A percentile compares a stretch with the other conserved stretches of the same genome.
phyloP scores from a whole-genome alignment of 805 yeast genomes.

The Lachancea thermotolerans region DNA sequence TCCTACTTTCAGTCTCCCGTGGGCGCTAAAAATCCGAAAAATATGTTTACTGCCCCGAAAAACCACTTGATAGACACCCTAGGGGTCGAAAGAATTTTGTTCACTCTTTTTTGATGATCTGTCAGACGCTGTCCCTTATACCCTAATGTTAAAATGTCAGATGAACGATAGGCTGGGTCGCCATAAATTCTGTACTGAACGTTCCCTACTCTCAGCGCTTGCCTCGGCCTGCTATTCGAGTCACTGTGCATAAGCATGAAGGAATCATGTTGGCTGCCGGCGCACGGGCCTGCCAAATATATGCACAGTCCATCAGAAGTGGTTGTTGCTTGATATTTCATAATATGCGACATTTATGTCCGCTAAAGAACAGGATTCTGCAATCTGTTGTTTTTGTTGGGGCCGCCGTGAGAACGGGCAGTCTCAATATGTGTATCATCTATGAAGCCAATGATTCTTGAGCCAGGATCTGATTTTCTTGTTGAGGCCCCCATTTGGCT shows the following conservation, averaged over 20 bases:
- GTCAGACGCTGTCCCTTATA: constrained; percentile 1
- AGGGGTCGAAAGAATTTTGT: not conserved
- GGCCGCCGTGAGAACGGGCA: not conserved
- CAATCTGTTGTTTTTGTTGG: not conserved
- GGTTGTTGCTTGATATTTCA: constrained; percentile 3
- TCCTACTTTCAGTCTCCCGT: constrained; percentile 1
- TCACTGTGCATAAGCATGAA: constrained; percentile 1
- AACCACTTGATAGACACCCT: constrained; percentile 4
- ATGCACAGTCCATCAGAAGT: constrained; percentile 3
- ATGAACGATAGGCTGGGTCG: constrained; percentile 1
- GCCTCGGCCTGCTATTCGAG: not conserved
- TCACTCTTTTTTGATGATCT: not conserved
- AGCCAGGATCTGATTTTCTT: not conserved
- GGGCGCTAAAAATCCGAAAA: not conserved
- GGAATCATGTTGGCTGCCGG: constrained; percentile 2
- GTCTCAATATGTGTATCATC: not conserved
- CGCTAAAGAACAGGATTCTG: not conserved
- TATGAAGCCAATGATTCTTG: not conserved
- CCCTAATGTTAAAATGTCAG: not conserved
- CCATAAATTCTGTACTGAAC: not conserved
- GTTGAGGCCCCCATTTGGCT: not conserved
- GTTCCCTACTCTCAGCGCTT: not conserved
- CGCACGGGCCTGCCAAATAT: not conserved
- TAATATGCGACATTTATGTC: not conserved
- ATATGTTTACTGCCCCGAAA: constrained; percentile 4